Evolutionary conservation across 805 yeast species (phyloP), one percentile per base, ranked within the genome.

Genomic region (Candida manassasensis): DNA sequence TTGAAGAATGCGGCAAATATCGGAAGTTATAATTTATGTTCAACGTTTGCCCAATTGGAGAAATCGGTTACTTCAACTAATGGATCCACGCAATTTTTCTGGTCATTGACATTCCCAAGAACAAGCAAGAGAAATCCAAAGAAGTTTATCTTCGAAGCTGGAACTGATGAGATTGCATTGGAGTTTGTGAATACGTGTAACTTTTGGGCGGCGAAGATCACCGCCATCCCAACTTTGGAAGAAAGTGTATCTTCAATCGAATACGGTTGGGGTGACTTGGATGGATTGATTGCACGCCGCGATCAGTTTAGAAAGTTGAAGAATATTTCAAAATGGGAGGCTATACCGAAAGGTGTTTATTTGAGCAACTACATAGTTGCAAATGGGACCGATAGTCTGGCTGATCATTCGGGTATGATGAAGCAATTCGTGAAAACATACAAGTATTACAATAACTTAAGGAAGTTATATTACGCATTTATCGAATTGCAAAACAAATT

Each of bases 201-300:
- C 56, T 88, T 84, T 54, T 88, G 96, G 96, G 85, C 94, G 2
- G 84, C 90, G 2, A 73, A 93, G 44, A 73, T 84, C 24, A 81
- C 95, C 5, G 81, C 88, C 11, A 80, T 85, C 14, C 95, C 95
- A 3, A 69, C 79, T 0, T 52, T 57, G 39, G 84, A 80, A 48
- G 81, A 78, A 37, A 78, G 82, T 42, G 69, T 84, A 21, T 78
- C 87, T 2, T 79, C 90, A 36, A 73, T 80, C 39, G 94, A 88
- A 53, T 87, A 77, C 52, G 96, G 96, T 2, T 87, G 95, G 95
- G 67, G 69, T 18, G 52, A 67, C 43, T 44, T 67, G 39, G 64
- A 61, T 28, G 47, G 47, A 1, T 49, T 67, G 34, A 52, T 62
- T 32, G 38, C 33, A 8, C 39, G 53, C 25, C 51, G 48, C 19